Percentiles rank a stretch among this genome's conserved stretches.
Evolutionary conservation across 805 yeast genomes (phyloP).

Genomic region (Starmerella vaccinii): DNA sequence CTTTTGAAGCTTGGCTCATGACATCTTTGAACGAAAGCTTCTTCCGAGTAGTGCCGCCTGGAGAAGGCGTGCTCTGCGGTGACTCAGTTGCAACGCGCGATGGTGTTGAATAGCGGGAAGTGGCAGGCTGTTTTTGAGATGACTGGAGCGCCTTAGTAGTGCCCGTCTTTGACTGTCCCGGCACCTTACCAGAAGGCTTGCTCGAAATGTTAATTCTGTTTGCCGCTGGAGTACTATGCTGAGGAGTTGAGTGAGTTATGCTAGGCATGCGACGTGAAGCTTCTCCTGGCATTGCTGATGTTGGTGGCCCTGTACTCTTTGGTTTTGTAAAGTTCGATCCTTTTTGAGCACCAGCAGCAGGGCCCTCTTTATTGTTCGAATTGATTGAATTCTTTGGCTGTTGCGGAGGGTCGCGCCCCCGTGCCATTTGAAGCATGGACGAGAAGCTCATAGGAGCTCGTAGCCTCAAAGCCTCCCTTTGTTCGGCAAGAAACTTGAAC

Average conservation of each 20-base stretch:
- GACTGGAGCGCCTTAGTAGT: too few relatives aligned
- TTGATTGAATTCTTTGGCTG: not conserved
- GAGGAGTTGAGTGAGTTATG: too few relatives aligned
- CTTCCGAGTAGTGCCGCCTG: constrained; percentile 14
- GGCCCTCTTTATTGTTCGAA: not conserved
- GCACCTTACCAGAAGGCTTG: too few relatives aligned
- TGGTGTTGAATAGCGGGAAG: not conserved
- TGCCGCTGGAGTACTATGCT: too few relatives aligned
- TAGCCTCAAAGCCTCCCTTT: not conserved
- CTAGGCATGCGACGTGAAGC: too few relatives aligned
- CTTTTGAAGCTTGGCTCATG: constrained; percentile 55
- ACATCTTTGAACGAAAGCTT: constrained; percentile 54
- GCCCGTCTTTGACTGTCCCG: too few relatives aligned
- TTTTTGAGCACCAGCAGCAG: not conserved
- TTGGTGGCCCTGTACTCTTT: not conserved
- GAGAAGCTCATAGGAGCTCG: constrained; percentile 18
- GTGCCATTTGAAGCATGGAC: constrained; percentile 25
- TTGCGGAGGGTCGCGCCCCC: constrained; percentile 14
- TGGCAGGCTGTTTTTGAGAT: not conserved
- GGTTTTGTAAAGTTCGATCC: not conserved
- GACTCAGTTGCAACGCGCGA: too few relatives aligned
- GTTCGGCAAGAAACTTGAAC: not conserved
- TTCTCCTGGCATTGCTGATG: not conserved
- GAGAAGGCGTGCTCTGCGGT: not conserved
- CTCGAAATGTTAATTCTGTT: too few relatives aligned